A percentile compares a stretch with the other conserved stretches of the same genome.
These are phyloP conservation scores for Malus sieversii DNA, from an alignment of 306 rosid species.

Conservation along the genomic window DNA sequence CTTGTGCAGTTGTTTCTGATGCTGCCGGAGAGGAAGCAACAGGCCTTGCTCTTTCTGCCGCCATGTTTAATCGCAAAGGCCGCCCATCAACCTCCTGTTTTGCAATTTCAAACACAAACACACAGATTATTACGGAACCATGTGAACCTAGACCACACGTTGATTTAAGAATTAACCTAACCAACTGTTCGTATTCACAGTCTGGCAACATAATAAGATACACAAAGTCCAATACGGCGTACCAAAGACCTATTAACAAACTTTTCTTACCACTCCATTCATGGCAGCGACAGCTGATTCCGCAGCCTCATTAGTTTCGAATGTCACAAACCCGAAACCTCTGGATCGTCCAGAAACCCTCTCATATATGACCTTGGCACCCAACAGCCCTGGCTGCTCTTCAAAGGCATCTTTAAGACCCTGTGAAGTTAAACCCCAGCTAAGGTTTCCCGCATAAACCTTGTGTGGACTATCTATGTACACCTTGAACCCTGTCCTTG, in stretches of 20 bases:
- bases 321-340: conserved; percentile 86
- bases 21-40: conserved; percentile 27
- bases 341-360: conserved; percentile 66
- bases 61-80: conserved; percentile 58
- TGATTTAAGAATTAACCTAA: too few relatives aligned
- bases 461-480: conserved; percentile 80
- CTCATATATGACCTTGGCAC: conserved; percentile 83
- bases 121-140: not conserved
- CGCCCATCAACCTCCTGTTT: conserved; percentile 78
- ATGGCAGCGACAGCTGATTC: conserved; percentile 50
- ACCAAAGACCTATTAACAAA: not conserved
- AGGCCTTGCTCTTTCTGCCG: conserved; percentile 29
- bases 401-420: conserved; percentile 73
- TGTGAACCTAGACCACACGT: too few relatives aligned
- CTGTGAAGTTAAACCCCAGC: conserved; percentile 72
- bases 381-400: conserved; percentile 63
- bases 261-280: conserved; percentile 77
- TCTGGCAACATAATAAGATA: too few relatives aligned
- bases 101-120: not conserved
- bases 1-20: conserved; percentile 17
- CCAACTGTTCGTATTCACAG: too few relatives aligned
- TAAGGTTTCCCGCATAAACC: conserved; percentile 89
- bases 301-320: conserved; percentile 57
- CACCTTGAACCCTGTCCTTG: conserved; percentile 41
- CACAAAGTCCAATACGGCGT: too few relatives aligned